Base-by-base conservation (phyloP, 495 filamentous ascomycete genomes). In the Penicillium tannophilum region DNA sequence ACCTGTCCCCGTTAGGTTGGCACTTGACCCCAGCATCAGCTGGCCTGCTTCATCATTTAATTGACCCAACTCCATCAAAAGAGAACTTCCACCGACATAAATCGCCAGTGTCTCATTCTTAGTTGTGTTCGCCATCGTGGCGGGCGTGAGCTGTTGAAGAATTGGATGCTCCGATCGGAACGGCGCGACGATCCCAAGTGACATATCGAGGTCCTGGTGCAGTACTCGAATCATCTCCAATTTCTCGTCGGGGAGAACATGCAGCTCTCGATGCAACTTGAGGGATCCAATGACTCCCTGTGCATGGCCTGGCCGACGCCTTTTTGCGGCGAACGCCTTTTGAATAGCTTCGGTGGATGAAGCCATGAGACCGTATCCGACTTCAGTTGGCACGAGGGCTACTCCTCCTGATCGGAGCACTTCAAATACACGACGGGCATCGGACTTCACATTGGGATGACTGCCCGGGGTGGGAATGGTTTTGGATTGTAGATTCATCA, bases 281-380 rank as follows among this genome's bases (percentile, higher is more conserved):
- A 65, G 60, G n/a, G 62, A 63, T 24, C 71, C 71, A 31, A 63
- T 63, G 11, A 72, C 30, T 24, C 71, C 71, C 2, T 55, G 23
- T 12, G 52, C 41, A 23, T 72, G 65, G 33, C 63, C 68, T 19
- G 44, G 43, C 17, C 50, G 55, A 47, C 67, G 70, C 12, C 46
- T 8, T 30, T 72, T 72, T 19, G 70, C 65, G 7, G 49, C 42
- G 52, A 70, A 66, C 4, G 60, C 53, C 28, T 52, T 48, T 48
- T 67, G 51, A 33, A 70, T 66, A 23, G 45, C 67, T 31, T 57
- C 60, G n/a, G 35, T 31, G 26, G 51, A 54, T 20, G 58, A 35
- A 11, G 65, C 62, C 63, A 72, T 63, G n/a, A 72, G 19, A n/a
- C 59, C 70, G 42, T 72, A 72, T 54, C 70, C 70, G 14, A 72